phyloP scores from a whole-genome alignment of 2,329 filamentous ascomycete genomes.

The Macroventuria anomochaeta region DNA sequence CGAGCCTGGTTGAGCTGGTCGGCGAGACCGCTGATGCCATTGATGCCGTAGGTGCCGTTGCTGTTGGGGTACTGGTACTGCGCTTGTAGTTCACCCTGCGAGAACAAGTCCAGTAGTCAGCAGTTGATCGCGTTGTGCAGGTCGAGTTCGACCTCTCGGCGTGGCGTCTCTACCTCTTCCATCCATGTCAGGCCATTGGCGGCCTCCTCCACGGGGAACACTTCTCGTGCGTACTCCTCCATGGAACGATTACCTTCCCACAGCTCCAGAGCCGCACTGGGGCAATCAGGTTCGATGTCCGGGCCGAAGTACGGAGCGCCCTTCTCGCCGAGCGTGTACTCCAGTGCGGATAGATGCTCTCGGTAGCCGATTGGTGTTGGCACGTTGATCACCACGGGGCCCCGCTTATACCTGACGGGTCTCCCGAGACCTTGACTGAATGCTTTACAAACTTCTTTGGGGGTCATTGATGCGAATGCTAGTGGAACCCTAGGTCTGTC shows the following conservation, averaged over 20 bases:
- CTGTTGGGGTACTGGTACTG: slow-evolving; percentile 32
- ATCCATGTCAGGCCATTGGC: slow-evolving; percentile 96
- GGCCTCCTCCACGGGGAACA: slow-evolving; percentile 92
- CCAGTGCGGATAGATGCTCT: slow-evolving; percentile 76
- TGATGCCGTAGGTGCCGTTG: slow-evolving; percentile 9
- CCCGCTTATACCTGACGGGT: slow-evolving; percentile 77
- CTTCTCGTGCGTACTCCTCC: slow-evolving; percentile 93
- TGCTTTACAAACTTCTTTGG: slow-evolving; percentile 77
- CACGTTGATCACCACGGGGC: slow-evolving; percentile 82
- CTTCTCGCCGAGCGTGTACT: slow-evolving; percentile 64
- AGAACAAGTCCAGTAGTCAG: slow-evolving; percentile 38
- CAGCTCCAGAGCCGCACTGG: slow-evolving; percentile 76
- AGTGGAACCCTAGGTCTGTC: slow-evolving; percentile 72
- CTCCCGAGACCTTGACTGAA: slow-evolving; percentile 81
- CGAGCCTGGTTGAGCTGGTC: slow-evolving; percentile 45
- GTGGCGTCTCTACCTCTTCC: slow-evolving; percentile 59
- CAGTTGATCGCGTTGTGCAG: slow-evolving; percentile 47
- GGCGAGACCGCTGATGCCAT: slow-evolving; percentile 35
- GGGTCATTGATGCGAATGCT: slow-evolving; percentile 88
- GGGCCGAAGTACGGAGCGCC: slow-evolving; percentile 69
- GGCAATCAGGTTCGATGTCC: slow-evolving; percentile 66
- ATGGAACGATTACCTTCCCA: slow-evolving; percentile 92
- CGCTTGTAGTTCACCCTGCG: slow-evolving; percentile 37
- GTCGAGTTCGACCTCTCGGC: slow-evolving; percentile 44
- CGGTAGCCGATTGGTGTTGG: slow-evolving; percentile 87